phyloP scores from a whole-genome alignment of 2,329 filamentous ascomycete species.

The Hymenoscyphus scutula region DNA sequence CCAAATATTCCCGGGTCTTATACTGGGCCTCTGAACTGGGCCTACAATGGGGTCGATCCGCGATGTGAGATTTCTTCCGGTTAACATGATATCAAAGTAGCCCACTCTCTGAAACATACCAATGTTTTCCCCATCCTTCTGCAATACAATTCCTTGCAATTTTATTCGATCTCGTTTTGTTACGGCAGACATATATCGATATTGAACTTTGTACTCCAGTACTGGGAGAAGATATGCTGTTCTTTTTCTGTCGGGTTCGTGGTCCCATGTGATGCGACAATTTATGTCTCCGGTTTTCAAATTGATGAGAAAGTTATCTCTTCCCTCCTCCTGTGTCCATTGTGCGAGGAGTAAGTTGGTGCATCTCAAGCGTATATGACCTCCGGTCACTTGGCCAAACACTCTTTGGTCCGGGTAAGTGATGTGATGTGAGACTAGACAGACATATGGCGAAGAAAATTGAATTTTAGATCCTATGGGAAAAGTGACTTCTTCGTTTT shows the following conservation, averaged over 20 bases:
- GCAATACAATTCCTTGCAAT: not conserved
- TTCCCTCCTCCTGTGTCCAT: not conserved
- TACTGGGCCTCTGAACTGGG: not conserved
- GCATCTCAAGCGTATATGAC: not conserved
- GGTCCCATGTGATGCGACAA: not conserved
- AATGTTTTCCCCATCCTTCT: not conserved
- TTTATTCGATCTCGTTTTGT: not conserved
- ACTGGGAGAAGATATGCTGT: not conserved
- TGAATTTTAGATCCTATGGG: not conserved
- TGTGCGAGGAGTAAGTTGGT: not conserved
- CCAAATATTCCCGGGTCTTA: not conserved
- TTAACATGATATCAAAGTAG: not conserved
- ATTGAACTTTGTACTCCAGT: not conserved
- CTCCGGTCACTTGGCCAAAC: not conserved
- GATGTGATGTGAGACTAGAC: not conserved
- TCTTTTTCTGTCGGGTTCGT: not conserved
- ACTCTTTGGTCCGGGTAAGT: not conserved
- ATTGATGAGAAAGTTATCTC: not conserved
- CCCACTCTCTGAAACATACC: not conserved
- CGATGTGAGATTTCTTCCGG: not conserved
- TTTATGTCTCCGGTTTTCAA: not conserved
- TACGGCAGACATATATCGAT: not conserved
- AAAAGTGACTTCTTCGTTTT: not conserved
- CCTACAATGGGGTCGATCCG: not conserved
- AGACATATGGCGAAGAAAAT: not conserved